A percentile compares a stretch with the other conserved stretches of the same genome.
phyloP scores from a whole-genome alignment of 1,284 basidiomycete species.

The Moniliella sp. region DNA sequence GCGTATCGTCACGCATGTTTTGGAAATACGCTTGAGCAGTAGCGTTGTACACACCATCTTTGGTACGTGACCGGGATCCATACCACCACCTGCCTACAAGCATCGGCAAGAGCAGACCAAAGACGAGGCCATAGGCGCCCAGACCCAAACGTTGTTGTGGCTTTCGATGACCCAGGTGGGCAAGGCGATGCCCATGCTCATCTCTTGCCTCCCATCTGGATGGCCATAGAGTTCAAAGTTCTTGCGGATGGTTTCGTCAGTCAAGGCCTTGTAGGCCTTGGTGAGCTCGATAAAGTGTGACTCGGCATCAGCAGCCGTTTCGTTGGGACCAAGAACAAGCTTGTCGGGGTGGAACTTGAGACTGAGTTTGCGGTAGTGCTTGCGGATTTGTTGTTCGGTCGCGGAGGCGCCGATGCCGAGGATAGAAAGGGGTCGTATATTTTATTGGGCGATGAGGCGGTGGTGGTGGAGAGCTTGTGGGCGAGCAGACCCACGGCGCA shows the following conservation, averaged over 20 bases:
- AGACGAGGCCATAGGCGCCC: slow-evolving; percentile 60
- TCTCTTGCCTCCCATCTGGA: slow-evolving; percentile 83
- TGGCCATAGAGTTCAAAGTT: slow-evolving; percentile 82
- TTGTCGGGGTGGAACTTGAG: slow-evolving; percentile 66
- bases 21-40: slow-evolving; percentile 82
- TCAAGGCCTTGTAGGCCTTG: slow-evolving; percentile 96
- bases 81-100: slow-evolving; percentile 91
- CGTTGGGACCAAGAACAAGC: slow-evolving; percentile 54
- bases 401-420: slow-evolving; percentile 61
- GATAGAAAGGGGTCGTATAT: slow-evolving; percentile 79
- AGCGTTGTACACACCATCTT: slow-evolving; percentile 64
- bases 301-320: slow-evolving; percentile 73
- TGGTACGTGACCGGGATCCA: slow-evolving; percentile 66
- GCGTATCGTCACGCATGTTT: slow-evolving; percentile 55
- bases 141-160: slow-evolving; percentile 80
- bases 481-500: slow-evolving; percentile 48
- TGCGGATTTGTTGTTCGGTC: slow-evolving; percentile 78
- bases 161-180: slow-evolving; percentile 83
- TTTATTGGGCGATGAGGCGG: slow-evolving; percentile 34
- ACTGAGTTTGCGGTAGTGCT: slow-evolving; percentile 71
- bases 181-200: slow-evolving; percentile 84
- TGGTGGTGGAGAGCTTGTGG: slow-evolving; percentile 43
- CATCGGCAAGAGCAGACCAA: slow-evolving; percentile 65
- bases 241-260: slow-evolving; percentile 73
- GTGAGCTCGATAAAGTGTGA: slow-evolving; percentile 76